Evolutionary conservation across 129 eudicot species (phyloP), one percentile per base, ranked within the genome.

Genomic region (Tagetes patula): DNA sequence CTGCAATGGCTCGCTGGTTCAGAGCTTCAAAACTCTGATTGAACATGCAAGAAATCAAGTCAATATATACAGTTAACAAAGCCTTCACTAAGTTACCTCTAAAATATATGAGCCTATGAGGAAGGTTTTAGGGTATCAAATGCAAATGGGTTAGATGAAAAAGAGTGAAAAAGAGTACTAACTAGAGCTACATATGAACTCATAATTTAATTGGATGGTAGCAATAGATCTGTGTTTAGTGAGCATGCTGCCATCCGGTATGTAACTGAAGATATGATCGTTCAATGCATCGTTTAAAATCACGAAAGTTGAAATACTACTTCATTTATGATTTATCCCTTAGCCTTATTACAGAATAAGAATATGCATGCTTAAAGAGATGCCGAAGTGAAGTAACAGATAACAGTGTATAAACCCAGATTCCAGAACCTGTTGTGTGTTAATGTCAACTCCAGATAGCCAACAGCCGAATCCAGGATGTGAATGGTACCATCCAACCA

Each of bases 381-480:
- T 50, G 48, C 14, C 30, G 56, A 4, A 33, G 41, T 43, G 52
- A 68, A 68, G 63, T 27, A 54, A 39, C 52, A 53, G 20, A 34
- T 13, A 34, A 32, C 6, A 70, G 75, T 31, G n/a, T 8, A 58
- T 40, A 38, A 55, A 71, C 39, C 14, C 49, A 39, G 55, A 45
- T 87, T 54, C 14, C 49, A 39, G 55, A 45, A 91, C 97, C 97
- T 91, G 97, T 71, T 91, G 95, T 65, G 97, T 91, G 69, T 91
- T 91, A 66, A 91, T 91, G 87, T 91, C 97, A 43, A 91, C 97
- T 48, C 97, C 97, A 75, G 97, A 91, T 45, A 87, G 89, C 97
- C 97, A 91, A 36, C 97, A 91, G 53, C 97, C 97, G 74, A 91
- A 91, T 72, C 97, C 97, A 77, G 97, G 95, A 86, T 91, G 97